Evolutionary conservation across 768 basidiomycete species (phyloP), one percentile per base, ranked within the genome.

Genomic region (Cystofilobasidium macerans): DNA sequence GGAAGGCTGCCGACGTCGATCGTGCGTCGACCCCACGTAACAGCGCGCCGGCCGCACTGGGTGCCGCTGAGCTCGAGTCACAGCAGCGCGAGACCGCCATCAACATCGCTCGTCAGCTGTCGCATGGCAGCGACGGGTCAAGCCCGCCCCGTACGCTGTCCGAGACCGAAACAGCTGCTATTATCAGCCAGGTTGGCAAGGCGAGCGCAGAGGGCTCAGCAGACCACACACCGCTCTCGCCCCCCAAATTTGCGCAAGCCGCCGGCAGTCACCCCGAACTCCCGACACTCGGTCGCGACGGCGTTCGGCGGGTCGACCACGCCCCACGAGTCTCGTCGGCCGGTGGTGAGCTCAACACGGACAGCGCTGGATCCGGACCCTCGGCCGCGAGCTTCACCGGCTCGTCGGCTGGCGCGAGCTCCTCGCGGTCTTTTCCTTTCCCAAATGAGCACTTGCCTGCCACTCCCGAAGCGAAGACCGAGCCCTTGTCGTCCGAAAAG

Each of bases 281-380:
- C 35, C 24, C 28, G 30, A 16, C 51, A 26, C 42, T 3, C 47
- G 13, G 24, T 32, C 6, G 75, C 0, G 70, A 75, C 35, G 74
- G 75, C 4, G 68, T 77, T 14, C 56, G 71, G 43, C 64, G 77
- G 13, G 74, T 73, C 63, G 77, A 78, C 57, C 76, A 75, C 12
- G 43, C 53, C 43, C 22, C 59, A 30, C 28, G 32, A 20, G 30
- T 36, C 35, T 40, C 58, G 30, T 54, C 65, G 9, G 24, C 30
- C 7, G 33, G 28, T 28, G 8, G 14, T 8, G 24, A 45, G 24
- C n/a, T 22, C 32, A 32, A 24, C 24, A n/a, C 47, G 3, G 51
- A 30, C 51, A 54, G 51, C 28, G 26, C 51, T 35, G 73, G 35
- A 51, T 72, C 57, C 60, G 66, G 1, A 64, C 58, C 58, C 33